Evolutionary conservation across 306 rosid genomes (phyloP).

Genomic region (Oxytropis ochrocephala): DNA sequence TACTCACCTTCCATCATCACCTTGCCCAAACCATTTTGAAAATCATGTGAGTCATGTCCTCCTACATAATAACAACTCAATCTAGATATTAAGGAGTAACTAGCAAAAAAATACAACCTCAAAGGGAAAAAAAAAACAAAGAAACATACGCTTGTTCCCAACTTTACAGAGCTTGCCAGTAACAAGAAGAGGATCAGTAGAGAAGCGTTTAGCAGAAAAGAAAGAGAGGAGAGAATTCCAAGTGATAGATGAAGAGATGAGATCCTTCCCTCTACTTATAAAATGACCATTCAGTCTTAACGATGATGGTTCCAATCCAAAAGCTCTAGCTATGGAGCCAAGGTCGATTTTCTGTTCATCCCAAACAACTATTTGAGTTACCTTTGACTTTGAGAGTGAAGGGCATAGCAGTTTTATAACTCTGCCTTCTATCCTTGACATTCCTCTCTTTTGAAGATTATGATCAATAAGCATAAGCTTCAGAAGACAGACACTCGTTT

Average conservation of each 20-base stretch:
- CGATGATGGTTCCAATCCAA: slow-evolving; percentile 66
- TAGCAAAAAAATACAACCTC: neutral
- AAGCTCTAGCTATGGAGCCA: slow-evolving; percentile 52
- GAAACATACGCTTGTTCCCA: slow-evolving; percentile 48
- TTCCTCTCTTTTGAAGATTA: neutral
- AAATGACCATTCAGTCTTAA: slow-evolving; percentile 71
- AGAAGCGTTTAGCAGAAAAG: slow-evolving; percentile 56
- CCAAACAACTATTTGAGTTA: slow-evolving; percentile 16
- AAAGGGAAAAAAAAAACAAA: neutral
- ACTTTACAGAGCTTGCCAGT: slow-evolving; percentile 53
- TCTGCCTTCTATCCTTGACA: slow-evolving; percentile 23
- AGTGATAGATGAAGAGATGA: slow-evolving; percentile 57
- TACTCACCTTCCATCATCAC: slow-evolving; percentile 18
- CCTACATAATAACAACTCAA: slow-evolving; percentile 35
- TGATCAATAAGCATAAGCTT: neutral
- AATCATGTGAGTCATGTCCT: slow-evolving; percentile 31
- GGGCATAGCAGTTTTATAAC: slow-evolving; percentile 52
- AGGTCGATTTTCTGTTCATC: slow-evolving; percentile 55
- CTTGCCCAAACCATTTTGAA: slow-evolving; percentile 16
- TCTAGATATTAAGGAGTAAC: neutral
- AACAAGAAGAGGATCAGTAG: slow-evolving; percentile 53
- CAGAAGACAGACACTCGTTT: no score
- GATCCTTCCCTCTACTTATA: slow-evolving; percentile 58
- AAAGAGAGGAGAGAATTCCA: slow-evolving; percentile 76
- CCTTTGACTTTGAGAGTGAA: slow-evolving; percentile 40